A percentile compares a stretch with the other conserved stretches of the same genome.
Evolutionary conservation across 1,139 yeast genomes (phyloP).

Genomic region (Hansenula sp.): DNA sequence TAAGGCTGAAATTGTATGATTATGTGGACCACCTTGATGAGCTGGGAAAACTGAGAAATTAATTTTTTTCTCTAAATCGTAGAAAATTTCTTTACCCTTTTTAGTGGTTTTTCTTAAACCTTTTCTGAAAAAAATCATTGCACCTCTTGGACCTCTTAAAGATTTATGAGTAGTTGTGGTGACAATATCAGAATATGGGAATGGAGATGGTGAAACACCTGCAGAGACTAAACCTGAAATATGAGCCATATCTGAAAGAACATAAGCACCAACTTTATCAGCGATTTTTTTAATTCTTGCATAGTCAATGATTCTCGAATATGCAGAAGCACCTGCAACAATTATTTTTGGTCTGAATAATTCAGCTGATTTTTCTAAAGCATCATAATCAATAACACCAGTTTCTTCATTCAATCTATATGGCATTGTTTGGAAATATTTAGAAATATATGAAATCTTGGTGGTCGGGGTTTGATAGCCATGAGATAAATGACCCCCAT

Average conservation of each 20-base stretch:
- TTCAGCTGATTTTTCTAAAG: conserved; percentile 75
- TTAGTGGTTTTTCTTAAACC: conserved; percentile 81
- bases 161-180: conserved; percentile 98
- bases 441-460: conserved; percentile 87
- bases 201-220: conserved; percentile 88
- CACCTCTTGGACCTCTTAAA: conserved; percentile 98
- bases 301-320: conserved; percentile 89
- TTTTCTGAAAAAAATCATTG: conserved; percentile 95
- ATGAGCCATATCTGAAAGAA: conserved; percentile 95
- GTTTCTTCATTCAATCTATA: conserved; percentile 82
- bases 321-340: conserved; percentile 97
- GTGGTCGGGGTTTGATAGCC: conserved; percentile 90
- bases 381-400: conserved; percentile 89
- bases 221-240: conserved; percentile 94
- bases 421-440: conserved; percentile 96
- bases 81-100: conserved; percentile 82
- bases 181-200: conserved; percentile 91
- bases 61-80: conserved; percentile 85
- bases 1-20: conserved; percentile 93
- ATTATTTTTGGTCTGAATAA: conserved; percentile 91
- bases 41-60: conserved; percentile 98
- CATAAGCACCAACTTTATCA: conserved; percentile 88
- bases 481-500: conserved; percentile 95
- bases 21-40: conserved; percentile 99
- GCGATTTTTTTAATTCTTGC: conserved; percentile 86